These are phyloP conservation scores for Leccinellum luteum DNA, from an alignment of 768 basidiomycete species.

Conservation along the genomic window DNA sequence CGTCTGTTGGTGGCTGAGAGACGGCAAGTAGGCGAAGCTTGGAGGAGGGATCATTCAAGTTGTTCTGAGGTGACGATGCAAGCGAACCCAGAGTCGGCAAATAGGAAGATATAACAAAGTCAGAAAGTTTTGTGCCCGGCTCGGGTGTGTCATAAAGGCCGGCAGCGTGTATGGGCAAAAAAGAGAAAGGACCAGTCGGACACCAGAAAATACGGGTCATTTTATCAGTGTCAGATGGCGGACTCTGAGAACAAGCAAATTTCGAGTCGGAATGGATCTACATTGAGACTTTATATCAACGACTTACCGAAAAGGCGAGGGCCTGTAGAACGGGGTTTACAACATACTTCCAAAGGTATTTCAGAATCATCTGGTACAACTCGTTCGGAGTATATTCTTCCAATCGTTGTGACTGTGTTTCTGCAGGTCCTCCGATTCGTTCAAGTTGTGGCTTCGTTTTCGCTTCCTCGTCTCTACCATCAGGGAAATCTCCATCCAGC, in stretches of 20 bases:
- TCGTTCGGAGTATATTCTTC: not conserved
- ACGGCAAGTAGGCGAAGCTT: not conserved
- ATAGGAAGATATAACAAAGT: not conserved
- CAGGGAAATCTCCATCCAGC: not conserved
- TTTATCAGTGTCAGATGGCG: not conserved
- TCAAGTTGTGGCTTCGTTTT: not conserved
- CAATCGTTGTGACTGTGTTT: not conserved
- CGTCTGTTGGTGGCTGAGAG: not conserved
- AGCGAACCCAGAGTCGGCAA: not conserved
- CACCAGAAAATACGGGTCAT: not conserved
- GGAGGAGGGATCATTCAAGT: not conserved
- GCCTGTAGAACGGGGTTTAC: not conserved
- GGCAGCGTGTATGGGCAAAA: not conserved
- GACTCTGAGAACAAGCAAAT: not conserved
- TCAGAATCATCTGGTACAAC: not conserved
- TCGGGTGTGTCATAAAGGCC: not conserved
- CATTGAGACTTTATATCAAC: not conserved
- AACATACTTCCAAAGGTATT: not conserved
- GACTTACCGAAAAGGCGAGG: not conserved
- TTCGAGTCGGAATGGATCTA: not conserved
- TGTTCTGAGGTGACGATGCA: not conserved
- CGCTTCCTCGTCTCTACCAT: accelerated
- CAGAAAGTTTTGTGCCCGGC: not conserved
- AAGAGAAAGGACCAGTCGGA: not conserved
- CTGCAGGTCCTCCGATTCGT: not conserved